Conservation (phyloP, 768 basidiomycete species). For the Rhizopogon roseolus region DNA sequence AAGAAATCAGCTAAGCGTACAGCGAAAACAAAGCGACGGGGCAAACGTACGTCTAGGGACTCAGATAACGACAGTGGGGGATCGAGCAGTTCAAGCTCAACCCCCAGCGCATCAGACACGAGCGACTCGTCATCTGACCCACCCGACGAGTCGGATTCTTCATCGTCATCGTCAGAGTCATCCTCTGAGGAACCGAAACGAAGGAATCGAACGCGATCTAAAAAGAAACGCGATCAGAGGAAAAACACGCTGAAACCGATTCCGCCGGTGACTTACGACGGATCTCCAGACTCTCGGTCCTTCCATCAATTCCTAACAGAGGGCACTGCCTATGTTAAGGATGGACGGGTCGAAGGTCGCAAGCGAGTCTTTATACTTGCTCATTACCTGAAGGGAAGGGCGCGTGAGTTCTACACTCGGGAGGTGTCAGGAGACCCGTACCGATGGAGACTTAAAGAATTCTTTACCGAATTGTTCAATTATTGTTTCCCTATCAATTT, state of each 20-base stretch:
- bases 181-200: no score
- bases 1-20: no score
- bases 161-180: no score
- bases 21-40: no score
- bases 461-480: constrained; percentile 30
- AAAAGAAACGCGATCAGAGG: background rate
- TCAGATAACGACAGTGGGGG: no score
- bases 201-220: background rate
- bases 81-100: no score
- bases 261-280: constrained; percentile 21
- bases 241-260: constrained; percentile 18
- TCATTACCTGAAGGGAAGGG: constrained; percentile 26
- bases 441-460: constrained; percentile 22
- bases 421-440: constrained; percentile 19
- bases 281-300: constrained; percentile 11
- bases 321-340: constrained; percentile 15
- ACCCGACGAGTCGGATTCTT: no score
- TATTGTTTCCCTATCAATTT: constrained; percentile 31
- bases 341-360: constrained; percentile 9
- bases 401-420: constrained; percentile 28
- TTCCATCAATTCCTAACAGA: constrained; percentile 25
- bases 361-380: constrained; percentile 18
- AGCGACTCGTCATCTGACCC: no score
- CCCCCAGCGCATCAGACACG: no score
- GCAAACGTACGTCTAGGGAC: no score